These are phyloP conservation scores for Dactylellina haptotyla DNA, from an alignment of 2,329 filamentous ascomycete genomes.

Conservation along the genomic window DNA sequence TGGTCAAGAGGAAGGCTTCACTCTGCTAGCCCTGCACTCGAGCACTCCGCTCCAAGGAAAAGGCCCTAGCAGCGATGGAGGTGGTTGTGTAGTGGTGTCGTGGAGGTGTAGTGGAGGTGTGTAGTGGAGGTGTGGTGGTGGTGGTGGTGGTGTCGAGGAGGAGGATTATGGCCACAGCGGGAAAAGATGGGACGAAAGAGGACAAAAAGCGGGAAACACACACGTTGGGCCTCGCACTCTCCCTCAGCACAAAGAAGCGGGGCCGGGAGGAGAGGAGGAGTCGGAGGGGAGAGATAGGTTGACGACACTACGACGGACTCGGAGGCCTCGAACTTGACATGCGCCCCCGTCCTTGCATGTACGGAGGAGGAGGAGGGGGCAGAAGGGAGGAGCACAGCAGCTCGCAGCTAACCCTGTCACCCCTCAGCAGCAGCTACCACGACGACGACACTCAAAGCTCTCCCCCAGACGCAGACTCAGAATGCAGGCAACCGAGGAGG, in stretches of 20 bases:
- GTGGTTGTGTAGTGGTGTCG: slow-evolving; percentile 2
- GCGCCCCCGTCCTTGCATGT: slow-evolving; percentile 32
- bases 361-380: slow-evolving; percentile 5
- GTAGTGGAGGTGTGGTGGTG: slow-evolving; percentile 8
- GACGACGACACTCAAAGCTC: not conserved
- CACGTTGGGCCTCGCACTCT: too few species aligned
- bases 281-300: slow-evolving; percentile 16
- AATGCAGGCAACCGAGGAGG: slow-evolving; percentile 25
- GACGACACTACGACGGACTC: not conserved
- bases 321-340: not conserved
- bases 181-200: slow-evolving; percentile 52
- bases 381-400: slow-evolving; percentile 36
- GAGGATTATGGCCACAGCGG: slow-evolving; percentile 9
- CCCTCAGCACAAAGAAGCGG: slow-evolving; percentile 14
- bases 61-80: slow-evolving; percentile 14
- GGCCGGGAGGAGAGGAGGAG: slow-evolving; percentile 4
- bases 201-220: slow-evolving; percentile 18
- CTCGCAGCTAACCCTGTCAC: not conserved
- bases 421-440: not conserved
- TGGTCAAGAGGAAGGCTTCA: slow-evolving; percentile 24
- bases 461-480: not conserved
- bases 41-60: slow-evolving; percentile 1
- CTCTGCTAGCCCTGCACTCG: not conserved
- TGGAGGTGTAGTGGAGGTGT: slow-evolving; percentile 40
- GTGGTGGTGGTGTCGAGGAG: slow-evolving; percentile 8